A percentile compares a stretch with the other conserved stretches of the same genome.
phyloP scores from a whole-genome alignment of 257 asterid species.

The Primulina eburnea region DNA sequence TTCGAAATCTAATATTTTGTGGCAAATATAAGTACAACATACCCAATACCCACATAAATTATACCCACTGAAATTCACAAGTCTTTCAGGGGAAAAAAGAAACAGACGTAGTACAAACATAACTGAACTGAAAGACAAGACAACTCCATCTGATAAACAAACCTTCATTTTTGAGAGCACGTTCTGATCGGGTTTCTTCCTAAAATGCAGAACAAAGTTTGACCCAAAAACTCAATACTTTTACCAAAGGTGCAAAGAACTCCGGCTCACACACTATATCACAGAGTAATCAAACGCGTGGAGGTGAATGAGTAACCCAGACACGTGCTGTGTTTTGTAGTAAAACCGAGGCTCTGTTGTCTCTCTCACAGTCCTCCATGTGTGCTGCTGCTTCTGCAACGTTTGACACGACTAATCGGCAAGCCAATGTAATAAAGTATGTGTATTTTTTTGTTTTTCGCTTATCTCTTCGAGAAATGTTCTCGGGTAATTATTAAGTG shows the following conservation, averaged over 20 bases:
- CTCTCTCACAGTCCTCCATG: constrained; percentile 22
- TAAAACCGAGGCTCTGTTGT: constrained; percentile 17
- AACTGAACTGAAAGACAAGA: not conserved
- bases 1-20: too few species aligned
- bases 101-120: too few species aligned
- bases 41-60: too few species aligned
- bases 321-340: constrained; percentile 24
- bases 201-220: not conserved
- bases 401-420: constrained; percentile 36
- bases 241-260: too few species aligned
- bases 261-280: not conserved
- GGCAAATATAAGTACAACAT: too few species aligned
- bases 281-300: constrained; percentile 6
- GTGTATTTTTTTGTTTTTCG: not conserved
- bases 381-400: constrained; percentile 23
- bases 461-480: not conserved
- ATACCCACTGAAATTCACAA: too few species aligned
- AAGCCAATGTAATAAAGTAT: not conserved
- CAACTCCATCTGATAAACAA: not conserved
- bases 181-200: too few species aligned
- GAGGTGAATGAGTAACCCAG: not conserved
- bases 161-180: not conserved
- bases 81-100: too few species aligned
- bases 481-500: not conserved
- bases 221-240: not conserved